A percentile compares a stretch with the other conserved stretches of the same genome.
These are phyloP conservation scores for Fraxinus anomala DNA, from an alignment of 257 asterid species.

Conservation along the genomic window DNA sequence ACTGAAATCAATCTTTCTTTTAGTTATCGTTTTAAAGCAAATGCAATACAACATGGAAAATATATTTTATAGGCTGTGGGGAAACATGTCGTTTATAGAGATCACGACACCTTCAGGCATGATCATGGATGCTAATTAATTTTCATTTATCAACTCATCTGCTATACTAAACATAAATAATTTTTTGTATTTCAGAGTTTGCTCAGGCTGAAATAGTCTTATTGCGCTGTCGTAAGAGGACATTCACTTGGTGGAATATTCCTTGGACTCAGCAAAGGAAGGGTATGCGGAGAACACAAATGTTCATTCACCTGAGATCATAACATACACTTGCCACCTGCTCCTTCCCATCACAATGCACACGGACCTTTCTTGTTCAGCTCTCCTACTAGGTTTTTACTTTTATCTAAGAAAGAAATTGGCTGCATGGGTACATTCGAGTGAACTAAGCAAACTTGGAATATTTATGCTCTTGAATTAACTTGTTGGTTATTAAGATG, in stretches of 20 bases:
- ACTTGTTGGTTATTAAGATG: background rate
- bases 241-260: conserved; percentile 58
- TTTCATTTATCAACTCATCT: background rate
- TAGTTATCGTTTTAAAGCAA: background rate
- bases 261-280: conserved; percentile 59
- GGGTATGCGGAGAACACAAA: conserved; percentile 76
- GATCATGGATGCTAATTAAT: background rate
- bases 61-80: background rate
- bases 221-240: conserved; percentile 87
- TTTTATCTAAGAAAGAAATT: conserved; percentile 3
- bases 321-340: conserved; percentile 71
- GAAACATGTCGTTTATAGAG: background rate
- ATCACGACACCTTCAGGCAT: background rate
- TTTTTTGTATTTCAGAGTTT: conserved; percentile 53
- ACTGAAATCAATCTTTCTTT: background rate
- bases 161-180: conserved; percentile 5
- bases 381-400: conserved; percentile 6
- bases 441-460: background rate
- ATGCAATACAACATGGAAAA: background rate
- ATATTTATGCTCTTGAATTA: conserved; percentile 17
- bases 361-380: conserved; percentile 69
- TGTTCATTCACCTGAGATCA: conserved; percentile 70
- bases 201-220: conserved; percentile 89
- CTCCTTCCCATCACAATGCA: conserved; percentile 61
- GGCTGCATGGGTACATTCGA: background rate